Percentiles rank a stretch among this genome's conserved stretches.
phyloP scores from a whole-genome alignment of 2,329 filamentous ascomycete species.

The Trichoderma simmonsii region DNA sequence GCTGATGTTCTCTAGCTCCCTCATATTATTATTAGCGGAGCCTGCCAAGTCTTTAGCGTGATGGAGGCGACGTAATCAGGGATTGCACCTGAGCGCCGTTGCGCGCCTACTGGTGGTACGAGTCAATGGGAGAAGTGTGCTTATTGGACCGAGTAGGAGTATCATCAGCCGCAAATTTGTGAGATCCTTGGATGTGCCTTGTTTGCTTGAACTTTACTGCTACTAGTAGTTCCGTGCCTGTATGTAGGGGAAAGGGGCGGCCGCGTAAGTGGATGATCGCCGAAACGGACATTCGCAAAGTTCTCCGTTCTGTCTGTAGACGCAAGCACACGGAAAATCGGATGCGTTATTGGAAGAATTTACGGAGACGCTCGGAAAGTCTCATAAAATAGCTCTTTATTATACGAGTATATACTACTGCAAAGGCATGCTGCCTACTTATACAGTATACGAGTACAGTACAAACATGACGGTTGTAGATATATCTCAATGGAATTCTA shows the following conservation, averaged over 20 bases:
- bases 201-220: not conserved
- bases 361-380: not conserved
- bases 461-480: not conserved
- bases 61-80: slow-evolving; percentile 15
- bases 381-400: not conserved
- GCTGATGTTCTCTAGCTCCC: slow-evolving; percentile 11
- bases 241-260: not conserved
- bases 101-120: not conserved
- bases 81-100: not conserved
- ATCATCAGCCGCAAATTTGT: not conserved
- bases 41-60: slow-evolving; percentile 8
- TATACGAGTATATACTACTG: not conserved
- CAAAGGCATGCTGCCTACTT: not conserved
- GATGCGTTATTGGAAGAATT: not conserved
- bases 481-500: not conserved
- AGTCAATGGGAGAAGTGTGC: not conserved
- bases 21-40: not conserved
- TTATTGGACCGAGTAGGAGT: not conserved
- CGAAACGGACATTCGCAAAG: not conserved
- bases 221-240: not conserved
- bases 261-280: not conserved
- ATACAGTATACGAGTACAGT: not conserved
- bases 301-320: not conserved
- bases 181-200: not conserved
- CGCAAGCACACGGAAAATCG: not conserved